Conservation (phyloP, 805 yeast genomes). For the Blastobotrys chiropterorum region DNA sequence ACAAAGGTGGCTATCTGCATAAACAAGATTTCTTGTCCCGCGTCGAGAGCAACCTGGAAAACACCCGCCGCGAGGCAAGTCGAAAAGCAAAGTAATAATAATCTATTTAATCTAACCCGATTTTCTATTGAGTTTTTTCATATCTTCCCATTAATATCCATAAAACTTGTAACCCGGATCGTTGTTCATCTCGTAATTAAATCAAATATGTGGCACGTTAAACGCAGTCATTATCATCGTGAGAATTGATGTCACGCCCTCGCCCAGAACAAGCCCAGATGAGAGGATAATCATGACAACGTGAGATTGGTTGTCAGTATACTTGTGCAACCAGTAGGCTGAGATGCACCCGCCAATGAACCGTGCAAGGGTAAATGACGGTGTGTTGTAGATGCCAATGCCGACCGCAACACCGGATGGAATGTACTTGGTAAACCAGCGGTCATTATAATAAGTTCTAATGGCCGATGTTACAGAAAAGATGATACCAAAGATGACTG, state of each 20-base stretch:
- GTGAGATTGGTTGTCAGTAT: constrained; percentile 35
- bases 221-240: constrained; percentile 73
- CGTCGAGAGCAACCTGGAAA: constrained; percentile 56
- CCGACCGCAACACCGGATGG: constrained; percentile 98
- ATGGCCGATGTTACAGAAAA: constrained; percentile 53
- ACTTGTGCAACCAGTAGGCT: constrained; percentile 37
- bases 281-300: constrained; percentile 81
- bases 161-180: no score
- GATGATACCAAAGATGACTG: constrained; percentile 60
- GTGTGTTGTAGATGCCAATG: constrained; percentile 89
- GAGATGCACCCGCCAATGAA: constrained; percentile 80
- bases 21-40: constrained; percentile 83
- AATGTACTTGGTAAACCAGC: constrained; percentile 41
- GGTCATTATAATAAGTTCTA: constrained; percentile 29
- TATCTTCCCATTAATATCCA: no score
- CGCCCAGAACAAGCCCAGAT: constrained; percentile 89
- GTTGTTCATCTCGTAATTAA: no score
- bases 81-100: constrained; percentile 17
- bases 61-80: constrained; percentile 40
- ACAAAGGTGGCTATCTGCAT: constrained; percentile 86
- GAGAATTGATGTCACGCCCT: constrained; percentile 79
- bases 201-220: constrained; percentile 52
- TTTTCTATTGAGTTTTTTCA: constrained; percentile 1
- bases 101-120: constrained; percentile 5
- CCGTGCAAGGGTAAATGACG: constrained; percentile 88